These are phyloP conservation scores for Hypoxylon crocopeplum DNA, from an alignment of 495 filamentous ascomycete species.

Conservation along the genomic window DNA sequence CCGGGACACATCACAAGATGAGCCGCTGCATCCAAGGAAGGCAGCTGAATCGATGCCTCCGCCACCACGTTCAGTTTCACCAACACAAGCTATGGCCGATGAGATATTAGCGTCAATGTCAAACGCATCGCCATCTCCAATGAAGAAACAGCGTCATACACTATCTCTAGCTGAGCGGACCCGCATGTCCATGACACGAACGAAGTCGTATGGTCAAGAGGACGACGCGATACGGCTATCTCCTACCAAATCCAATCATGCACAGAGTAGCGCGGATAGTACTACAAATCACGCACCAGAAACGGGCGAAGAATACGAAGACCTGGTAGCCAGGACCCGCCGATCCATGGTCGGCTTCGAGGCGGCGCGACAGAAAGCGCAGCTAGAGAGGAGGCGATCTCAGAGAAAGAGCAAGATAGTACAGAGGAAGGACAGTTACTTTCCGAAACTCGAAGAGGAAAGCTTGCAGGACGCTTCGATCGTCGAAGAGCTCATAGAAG, in stretches of 20 bases:
- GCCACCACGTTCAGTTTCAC: conserved; percentile 46
- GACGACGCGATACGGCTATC: conserved; percentile 38
- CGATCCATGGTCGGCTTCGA: conserved; percentile 76
- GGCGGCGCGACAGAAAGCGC: conserved; percentile 56
- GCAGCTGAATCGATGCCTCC: conserved; percentile 38
- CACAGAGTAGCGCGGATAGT: not conserved
- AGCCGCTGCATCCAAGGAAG: conserved; percentile 27
- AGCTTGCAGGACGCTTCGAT: conserved; percentile 32
- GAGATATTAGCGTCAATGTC: conserved; percentile 64
- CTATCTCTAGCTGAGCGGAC: conserved; percentile 62
- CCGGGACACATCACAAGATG: conserved; percentile 39
- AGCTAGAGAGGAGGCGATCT: conserved; percentile 63
- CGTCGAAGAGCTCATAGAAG: conserved; percentile 42
- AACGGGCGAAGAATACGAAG: conserved; percentile 44
- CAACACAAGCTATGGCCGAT: conserved; percentile 58
- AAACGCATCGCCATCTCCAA: conserved; percentile 57
- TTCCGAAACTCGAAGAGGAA: conserved; percentile 51
- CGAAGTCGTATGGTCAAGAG: conserved; percentile 44
- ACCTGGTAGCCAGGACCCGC: conserved; percentile 77
- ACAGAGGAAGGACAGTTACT: conserved; percentile 44
- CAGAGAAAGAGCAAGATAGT: conserved; percentile 51
- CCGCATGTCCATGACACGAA: conserved; percentile 56
- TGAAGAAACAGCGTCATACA: conserved; percentile 59
- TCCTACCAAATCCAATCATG: conserved; percentile 27
- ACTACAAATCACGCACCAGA: conserved; percentile 32